Evolutionary conservation across 1,284 basidiomycete genomes (phyloP), one percentile per base, ranked within the genome.

Genomic region (Amylostereum chailletii): DNA sequence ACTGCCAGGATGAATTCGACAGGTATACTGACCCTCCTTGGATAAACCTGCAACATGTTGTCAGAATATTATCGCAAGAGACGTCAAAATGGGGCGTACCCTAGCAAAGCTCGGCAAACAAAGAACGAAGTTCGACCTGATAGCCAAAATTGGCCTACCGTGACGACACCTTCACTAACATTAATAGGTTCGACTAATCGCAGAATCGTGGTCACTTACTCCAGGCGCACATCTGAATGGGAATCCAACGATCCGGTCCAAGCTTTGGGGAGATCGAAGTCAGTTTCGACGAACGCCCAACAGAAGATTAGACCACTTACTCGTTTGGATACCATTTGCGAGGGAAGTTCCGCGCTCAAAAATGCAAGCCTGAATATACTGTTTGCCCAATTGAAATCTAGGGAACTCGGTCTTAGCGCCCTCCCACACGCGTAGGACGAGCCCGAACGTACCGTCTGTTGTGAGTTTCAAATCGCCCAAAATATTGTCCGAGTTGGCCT

Each of bases 181-280:
- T 51, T 45, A 51, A 34, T 34, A 27, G 4, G n/a, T 19, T 11
- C n/a, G 26, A 26, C 5, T 7, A 36, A 10, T 32, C 19, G n/a
- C 29, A 53, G 4, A 26, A 43, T n/a, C 7, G 26, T 19, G 27
- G 8, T 51, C 11, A 54, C 49, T 42, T 32, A 55, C 37, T 44
- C 33, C 11, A 48, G 33, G n/a, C 26, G 54, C 60, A 51, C 58
- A 78, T 78, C 63, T 85, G 83, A 29, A 68, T 76, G 1, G 85
- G 84, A 56, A 86, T 81, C 83, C 83, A 87, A 30, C 77, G 70
- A 61, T 86, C 83, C 1, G 82, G 80, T 2, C 84, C 83, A 39
- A 79, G 49, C 71, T 75, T 47, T 0, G 9, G 10, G 43, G 42
- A 38, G 33, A 31, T 45, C 45, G 30, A 34, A 33, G 8, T 39